Conservation (phyloP, 139 green algal genomes). For the Mesostigma viride region DNA sequence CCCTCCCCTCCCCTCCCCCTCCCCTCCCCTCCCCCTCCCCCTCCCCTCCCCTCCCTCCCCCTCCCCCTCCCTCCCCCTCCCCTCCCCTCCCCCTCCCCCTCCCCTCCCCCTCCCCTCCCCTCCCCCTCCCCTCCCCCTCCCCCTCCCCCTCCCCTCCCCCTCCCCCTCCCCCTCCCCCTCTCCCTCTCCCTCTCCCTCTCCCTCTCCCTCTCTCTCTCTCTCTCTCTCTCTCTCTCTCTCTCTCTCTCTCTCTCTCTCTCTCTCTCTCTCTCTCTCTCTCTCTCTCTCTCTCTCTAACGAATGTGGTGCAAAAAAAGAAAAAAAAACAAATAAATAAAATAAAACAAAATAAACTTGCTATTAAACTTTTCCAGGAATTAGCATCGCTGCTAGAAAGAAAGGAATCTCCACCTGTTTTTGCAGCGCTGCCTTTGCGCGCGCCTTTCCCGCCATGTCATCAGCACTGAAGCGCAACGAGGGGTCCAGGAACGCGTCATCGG, state of each 20-base stretch:
- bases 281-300: constrained; percentile 5
- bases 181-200: not conserved
- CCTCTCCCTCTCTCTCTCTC: not conserved
- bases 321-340: too few relatives aligned
- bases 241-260: constrained; percentile 6
- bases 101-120: not conserved
- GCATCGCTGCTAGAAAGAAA: too few relatives aligned
- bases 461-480: constrained; percentile 48
- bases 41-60: not conserved
- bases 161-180: not conserved
- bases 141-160: not conserved
- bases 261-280: not conserved
- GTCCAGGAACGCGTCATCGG: constrained; percentile 85
- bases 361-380: too few relatives aligned
- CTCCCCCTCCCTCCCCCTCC: too few relatives aligned
- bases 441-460: not conserved
- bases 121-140: not conserved
- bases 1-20: not conserved
- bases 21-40: not conserved
- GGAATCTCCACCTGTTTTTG: not conserved
- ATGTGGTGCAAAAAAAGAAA: too few relatives aligned
- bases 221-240: not conserved
- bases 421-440: not conserved
- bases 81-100: not conserved
- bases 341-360: too few relatives aligned